Evolutionary conservation across 2,329 filamentous ascomycete genomes (phyloP).

Genomic region (Fusarium pilosicola): DNA sequence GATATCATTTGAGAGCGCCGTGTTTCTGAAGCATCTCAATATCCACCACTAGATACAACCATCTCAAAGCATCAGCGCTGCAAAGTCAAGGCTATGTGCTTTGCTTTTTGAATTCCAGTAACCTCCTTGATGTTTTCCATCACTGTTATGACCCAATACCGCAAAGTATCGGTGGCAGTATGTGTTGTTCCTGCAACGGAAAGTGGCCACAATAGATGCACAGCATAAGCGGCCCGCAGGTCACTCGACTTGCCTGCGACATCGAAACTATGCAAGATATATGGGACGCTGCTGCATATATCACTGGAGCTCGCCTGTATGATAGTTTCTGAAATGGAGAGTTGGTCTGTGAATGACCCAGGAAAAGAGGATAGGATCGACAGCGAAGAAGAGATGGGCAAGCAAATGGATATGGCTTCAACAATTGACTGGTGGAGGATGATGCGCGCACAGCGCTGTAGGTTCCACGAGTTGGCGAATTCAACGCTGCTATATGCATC

Average conservation of each 20-base stretch:
- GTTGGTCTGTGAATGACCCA: not conserved
- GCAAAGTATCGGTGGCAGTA: not conserved
- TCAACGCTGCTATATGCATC: accelerated
- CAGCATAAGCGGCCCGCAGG: not conserved
- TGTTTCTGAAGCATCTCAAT: no score
- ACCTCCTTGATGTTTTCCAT: not conserved
- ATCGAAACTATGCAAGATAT: not conserved
- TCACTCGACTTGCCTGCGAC: not conserved
- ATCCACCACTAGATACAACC: no score
- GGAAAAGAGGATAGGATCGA: not conserved
- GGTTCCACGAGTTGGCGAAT: not conserved
- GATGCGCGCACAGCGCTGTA: not conserved
- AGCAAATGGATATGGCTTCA: not conserved
- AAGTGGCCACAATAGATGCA: not conserved
- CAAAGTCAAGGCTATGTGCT: not conserved
- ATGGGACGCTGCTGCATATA: not conserved
- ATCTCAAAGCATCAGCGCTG: no score
- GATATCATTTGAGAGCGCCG: no score
- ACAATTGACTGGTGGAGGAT: not conserved
- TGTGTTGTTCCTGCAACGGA: not conserved
- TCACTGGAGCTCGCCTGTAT: not conserved
- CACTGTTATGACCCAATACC: not conserved
- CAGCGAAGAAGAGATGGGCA: accelerated
- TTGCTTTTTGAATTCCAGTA: not conserved
- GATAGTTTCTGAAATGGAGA: not conserved